These are phyloP conservation scores for Nothopassalora personata DNA, from an alignment of 2,329 filamentous ascomycete genomes.

Conservation along the genomic window DNA sequence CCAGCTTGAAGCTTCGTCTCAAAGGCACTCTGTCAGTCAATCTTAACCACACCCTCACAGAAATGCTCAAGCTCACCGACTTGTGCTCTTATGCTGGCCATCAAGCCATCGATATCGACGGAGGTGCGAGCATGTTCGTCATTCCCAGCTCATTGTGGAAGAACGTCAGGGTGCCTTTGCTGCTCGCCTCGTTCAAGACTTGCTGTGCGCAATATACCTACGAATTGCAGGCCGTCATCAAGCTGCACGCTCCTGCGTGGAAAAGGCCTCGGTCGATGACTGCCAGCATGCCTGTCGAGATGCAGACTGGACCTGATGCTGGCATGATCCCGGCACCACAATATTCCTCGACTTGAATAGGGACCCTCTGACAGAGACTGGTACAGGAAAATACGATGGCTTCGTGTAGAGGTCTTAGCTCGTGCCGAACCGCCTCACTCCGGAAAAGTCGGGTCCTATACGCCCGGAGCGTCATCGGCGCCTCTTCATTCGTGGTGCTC, in stretches of 20 bases:
- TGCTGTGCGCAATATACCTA: constrained; percentile 1
- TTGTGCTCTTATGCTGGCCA: not conserved
- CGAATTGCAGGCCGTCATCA: not conserved
- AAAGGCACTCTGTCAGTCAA: not conserved
- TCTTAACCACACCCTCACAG: not conserved
- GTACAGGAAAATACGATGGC: not conserved
- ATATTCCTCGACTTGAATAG: not conserved
- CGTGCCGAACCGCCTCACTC: not conserved
- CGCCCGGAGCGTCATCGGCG: not conserved
- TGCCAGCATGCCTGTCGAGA: not conserved
- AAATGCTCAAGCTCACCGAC: not conserved
- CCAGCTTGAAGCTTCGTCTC: not conserved
- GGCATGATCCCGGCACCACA: not conserved
- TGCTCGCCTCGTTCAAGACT: not conserved
- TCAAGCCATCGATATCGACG: not conserved
- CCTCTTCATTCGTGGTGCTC: not conserved
- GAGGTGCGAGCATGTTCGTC: not conserved
- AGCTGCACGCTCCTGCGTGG: not conserved
- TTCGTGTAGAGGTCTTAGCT: not conserved
- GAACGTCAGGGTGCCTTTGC: not conserved
- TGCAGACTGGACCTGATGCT: not conserved
- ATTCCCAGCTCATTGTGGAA: not conserved
- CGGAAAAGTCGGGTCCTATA: not conserved
- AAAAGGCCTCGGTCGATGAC: not conserved
- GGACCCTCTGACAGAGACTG: not conserved